Percentiles rank a stretch among this genome's conserved stretches.
Evolutionary conservation across 768 basidiomycete genomes (phyloP).

Genomic region (Kwoniella sp.): DNA sequence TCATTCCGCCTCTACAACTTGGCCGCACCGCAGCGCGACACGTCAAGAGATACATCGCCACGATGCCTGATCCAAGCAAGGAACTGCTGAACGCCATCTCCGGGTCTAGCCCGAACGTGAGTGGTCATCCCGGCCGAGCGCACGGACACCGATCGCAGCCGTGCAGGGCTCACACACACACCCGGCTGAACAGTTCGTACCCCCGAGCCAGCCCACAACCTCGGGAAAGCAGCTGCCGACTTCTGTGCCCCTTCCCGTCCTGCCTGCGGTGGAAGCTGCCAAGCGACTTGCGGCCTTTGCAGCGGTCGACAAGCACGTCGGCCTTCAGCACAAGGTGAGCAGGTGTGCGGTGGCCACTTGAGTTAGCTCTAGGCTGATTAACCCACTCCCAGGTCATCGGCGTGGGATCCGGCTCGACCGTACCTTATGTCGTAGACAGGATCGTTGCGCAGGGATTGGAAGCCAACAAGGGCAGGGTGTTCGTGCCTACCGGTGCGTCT

Average conservation of each 20-base stretch:
- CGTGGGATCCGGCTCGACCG: slow-evolving; percentile 60
- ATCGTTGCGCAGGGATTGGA: slow-evolving; percentile 76
- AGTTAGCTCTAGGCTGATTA: neutral
- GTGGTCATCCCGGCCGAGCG: too few relatives aligned
- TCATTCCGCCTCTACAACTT: too few relatives aligned
- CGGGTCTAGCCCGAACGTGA: too few relatives aligned
- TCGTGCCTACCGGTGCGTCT: slow-evolving; percentile 75
- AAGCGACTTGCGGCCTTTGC: slow-evolving; percentile 89
- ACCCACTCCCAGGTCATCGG: slow-evolving; percentile 46
- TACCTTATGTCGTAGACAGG: slow-evolving; percentile 93
- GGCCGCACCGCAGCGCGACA: too few relatives aligned
- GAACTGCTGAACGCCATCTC: slow-evolving; percentile 9
- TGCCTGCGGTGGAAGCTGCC: slow-evolving; percentile 63
- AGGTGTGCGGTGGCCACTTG: neutral
- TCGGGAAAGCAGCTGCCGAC: slow-evolving; percentile 37
- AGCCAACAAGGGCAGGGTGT: slow-evolving; percentile 73
- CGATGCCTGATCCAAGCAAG: slow-evolving; percentile 3
- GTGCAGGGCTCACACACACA: too few relatives aligned
- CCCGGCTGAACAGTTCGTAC: slow-evolving; percentile 20
- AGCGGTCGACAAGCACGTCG: slow-evolving; percentile 85
- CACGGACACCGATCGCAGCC: too few relatives aligned
- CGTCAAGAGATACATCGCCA: too few relatives aligned
- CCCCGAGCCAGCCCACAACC: slow-evolving; percentile 34
- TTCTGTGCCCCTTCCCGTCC: slow-evolving; percentile 30
- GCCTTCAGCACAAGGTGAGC: slow-evolving; percentile 70